Evolutionary conservation across 768 basidiomycete species (phyloP), one percentile per base, ranked within the genome.

Genomic region (Agaricus blazei): DNA sequence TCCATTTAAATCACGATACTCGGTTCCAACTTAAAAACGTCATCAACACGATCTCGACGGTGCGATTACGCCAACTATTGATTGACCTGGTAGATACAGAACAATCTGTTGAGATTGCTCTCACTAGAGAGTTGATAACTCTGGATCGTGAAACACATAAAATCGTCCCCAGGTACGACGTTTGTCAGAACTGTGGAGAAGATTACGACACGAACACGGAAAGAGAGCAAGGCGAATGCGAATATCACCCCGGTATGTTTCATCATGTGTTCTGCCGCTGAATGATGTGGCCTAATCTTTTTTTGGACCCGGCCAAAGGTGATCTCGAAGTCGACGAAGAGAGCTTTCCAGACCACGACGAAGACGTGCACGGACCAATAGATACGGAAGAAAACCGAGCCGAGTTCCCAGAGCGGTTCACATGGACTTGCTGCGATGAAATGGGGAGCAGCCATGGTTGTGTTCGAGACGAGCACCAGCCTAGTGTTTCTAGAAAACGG

Each of bases 381-480:
- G 76, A 81, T 60, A 70, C 73, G 4, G 31, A 61, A 15, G 59
- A 64, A 34, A 78, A 75, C 62, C 71, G 72, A 51, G 58, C 60
- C 51, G 60, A 72, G 14, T 78, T 65, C 54, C 79, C 80, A 1
- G 73, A 81, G 54, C 73, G 74, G 48, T 82, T 81, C 58, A 64
- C 49, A 3, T 83, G 81, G 81, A 71, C 65, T 2, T 83, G 80
- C 58, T 82, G 82, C 58, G 68, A 75, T n/a, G 59, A 63, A 43
- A 61, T 72, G 46, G 76, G 74, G 4, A 60, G 50, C 19, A 58
- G 62, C 6, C 63, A 66, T 24, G 78, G 77, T 7, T 81, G 79
- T 56, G 71, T 75, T 19, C 64, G 55, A 49, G 71, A 70, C 28
- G 63, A 67, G 24, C 78, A 79, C 63, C 62, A 59, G 52, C 52